Base-by-base conservation (phyloP, 345 rosid species). In the Cardamine chenopodiifolia region DNA sequence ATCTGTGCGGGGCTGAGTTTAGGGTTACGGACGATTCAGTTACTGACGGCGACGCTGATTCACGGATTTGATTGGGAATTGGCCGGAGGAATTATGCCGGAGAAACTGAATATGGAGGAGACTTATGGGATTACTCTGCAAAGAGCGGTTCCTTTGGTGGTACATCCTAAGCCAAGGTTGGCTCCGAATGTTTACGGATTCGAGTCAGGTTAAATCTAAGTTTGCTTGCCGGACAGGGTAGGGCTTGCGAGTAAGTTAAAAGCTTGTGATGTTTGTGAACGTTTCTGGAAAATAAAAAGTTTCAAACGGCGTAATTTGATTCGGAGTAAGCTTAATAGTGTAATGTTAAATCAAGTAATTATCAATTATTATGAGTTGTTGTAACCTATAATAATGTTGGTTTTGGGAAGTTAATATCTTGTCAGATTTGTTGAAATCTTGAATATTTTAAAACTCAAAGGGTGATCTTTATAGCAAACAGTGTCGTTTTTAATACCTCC, bases 31-130 rank as follows among this genome's bases (percentile, higher is more conserved):
- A 88, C 83, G 80, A 91, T 91, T 28, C 90, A 83, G 25, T 75
- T 91, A 2, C 28, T 88, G 49, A 79, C 91, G 0, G 96, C 96
- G 6, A 84, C 90, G 0, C 42, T 91, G 29, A 77, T 80, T 53
- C 97, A 91, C 22, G 91, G 91, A 0, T 91, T 89, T 28, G 79
- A 91, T 34, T 91, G 96, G 97, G 89, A 89, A 45, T 53, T 91
- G 45, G 85, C 89, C 0, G 56, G 80, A 1, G 90, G 86, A 13
- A 4, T 79, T 15, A n/a, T n/a, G 25, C 87, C 90, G 0, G 83
- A 79, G 82, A 80, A 88, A 47, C 75, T 91, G 25, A 83, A 83
- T 71, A 91, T 91, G 97, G 87, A 84, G 0, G 97, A 91, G 67
- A 88, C 83, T n/a, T 91, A 82, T 37, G 96, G 97, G 11, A 78